Conservation (phyloP, 306 rosid species). For the Cercis canadensis region DNA sequence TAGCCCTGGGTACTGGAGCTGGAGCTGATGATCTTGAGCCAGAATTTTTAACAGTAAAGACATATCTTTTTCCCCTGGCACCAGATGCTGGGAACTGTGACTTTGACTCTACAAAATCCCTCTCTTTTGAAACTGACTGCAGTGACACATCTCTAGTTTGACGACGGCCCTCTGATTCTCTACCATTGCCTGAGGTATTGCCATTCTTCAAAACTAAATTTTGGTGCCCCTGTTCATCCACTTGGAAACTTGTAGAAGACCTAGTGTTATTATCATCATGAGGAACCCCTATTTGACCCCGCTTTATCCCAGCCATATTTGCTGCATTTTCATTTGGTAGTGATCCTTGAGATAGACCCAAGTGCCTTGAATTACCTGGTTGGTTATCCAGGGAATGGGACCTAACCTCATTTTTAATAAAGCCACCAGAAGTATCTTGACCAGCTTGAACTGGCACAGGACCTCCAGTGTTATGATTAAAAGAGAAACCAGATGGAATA, state of each 20-base stretch:
- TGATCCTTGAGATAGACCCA: constrained; percentile 55
- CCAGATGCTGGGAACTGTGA: constrained; percentile 55
- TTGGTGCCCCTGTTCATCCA: constrained; percentile 49
- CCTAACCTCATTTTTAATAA: constrained; percentile 47
- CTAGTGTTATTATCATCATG: constrained; percentile 46
- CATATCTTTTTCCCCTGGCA: constrained; percentile 74
- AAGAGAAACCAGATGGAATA: constrained; percentile 63
- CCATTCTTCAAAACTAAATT: constrained; percentile 49
- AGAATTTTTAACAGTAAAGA: constrained; percentile 68
- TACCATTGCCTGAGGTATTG: constrained; percentile 38
- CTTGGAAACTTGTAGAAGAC: constrained; percentile 48
- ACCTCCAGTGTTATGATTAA: constrained; percentile 62
- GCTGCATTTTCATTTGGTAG: constrained; percentile 50
- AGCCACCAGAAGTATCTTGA: constrained; percentile 56
- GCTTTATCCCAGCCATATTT: constrained; percentile 48
- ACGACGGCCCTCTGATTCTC: constrained; percentile 56
- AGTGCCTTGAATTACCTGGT: constrained; percentile 52
- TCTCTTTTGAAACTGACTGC: constrained; percentile 57
- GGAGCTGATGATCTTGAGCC: constrained; percentile 61
- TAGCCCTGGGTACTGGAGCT: constrained; percentile 54
- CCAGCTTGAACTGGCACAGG: constrained; percentile 61
- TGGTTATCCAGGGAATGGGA: constrained; percentile 55
- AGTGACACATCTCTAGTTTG: constrained; percentile 46
- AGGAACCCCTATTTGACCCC: constrained; percentile 49
- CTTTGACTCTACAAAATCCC: constrained; percentile 52